These are phyloP conservation scores for Trichoderma oligosporum DNA, from an alignment of 2,329 filamentous ascomycete species.

Conservation along the genomic window DNA sequence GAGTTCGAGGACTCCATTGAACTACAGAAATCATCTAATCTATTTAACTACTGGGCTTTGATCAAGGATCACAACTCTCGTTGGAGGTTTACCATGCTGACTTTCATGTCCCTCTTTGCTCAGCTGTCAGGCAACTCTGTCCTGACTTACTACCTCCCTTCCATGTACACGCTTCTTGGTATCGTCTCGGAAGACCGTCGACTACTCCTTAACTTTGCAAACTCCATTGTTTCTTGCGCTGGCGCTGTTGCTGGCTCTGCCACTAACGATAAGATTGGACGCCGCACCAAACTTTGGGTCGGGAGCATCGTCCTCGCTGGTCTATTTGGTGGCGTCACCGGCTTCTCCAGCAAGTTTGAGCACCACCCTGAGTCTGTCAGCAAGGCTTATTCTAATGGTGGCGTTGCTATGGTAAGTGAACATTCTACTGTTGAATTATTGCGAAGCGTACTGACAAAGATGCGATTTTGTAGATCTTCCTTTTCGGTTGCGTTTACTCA, in stretches of 20 bases:
- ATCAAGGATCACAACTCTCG: slow-evolving; percentile 46
- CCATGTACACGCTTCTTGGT: slow-evolving; percentile 48
- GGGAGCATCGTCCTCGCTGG: slow-evolving; percentile 45
- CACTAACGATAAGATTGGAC: slow-evolving; percentile 30
- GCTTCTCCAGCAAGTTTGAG: slow-evolving; percentile 41
- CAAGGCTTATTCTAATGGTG: slow-evolving; percentile 38
- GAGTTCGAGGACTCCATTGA: slow-evolving; percentile 40
- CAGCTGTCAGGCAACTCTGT: slow-evolving; percentile 52
- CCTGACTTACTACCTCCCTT: slow-evolving; percentile 53
- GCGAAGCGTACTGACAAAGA: not conserved
- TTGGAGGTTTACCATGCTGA: slow-evolving; percentile 49
- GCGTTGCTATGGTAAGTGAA: slow-evolving; percentile 43
- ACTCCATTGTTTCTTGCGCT: slow-evolving; percentile 38
- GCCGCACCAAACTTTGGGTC: slow-evolving; percentile 46
- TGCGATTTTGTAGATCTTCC: slow-evolving; percentile 40
- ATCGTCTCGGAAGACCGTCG: slow-evolving; percentile 51
- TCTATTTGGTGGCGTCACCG: slow-evolving; percentile 47
- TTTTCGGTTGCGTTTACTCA: slow-evolving; percentile 50
- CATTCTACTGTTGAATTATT: not conserved
- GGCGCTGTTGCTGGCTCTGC: slow-evolving; percentile 36
- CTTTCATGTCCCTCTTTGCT: slow-evolving; percentile 51
- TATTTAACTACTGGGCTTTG: slow-evolving; percentile 51
- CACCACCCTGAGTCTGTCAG: slow-evolving; percentile 32
- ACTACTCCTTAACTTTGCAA: slow-evolving; percentile 42
- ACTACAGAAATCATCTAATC: slow-evolving; percentile 41